A percentile compares a stretch with the other conserved stretches of the same genome.
phyloP scores from a whole-genome alignment of 2,329 filamentous ascomycete species.

The Diaporthe batatas region DNA sequence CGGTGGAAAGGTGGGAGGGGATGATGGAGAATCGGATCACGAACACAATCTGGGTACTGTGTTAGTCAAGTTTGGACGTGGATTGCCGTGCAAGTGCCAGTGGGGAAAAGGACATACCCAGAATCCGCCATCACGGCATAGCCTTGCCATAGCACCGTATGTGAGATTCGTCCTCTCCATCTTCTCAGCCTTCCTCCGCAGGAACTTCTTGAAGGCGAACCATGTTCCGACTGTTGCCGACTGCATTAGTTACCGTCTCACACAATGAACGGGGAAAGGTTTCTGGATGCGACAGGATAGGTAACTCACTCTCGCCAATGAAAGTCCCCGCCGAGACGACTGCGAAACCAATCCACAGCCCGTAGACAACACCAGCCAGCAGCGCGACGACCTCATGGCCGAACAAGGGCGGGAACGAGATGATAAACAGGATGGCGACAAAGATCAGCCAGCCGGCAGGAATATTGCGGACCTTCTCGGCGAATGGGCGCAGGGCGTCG shows the following conservation, averaged over 20 bases:
- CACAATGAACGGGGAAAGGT: no score
- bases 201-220: constrained; percentile 56
- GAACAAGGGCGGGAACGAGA: constrained; percentile 58
- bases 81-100: no score
- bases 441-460: constrained; percentile 57
- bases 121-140: constrained; percentile 58
- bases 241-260: constrained; percentile 4
- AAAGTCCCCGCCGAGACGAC: constrained; percentile 58
- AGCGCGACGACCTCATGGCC: constrained; percentile 58
- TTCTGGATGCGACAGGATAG: background rate
- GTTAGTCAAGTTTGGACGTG: constrained; percentile 3
- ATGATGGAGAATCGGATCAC: constrained; percentile 57
- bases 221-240: constrained; percentile 52
- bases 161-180: constrained; percentile 57
- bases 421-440: constrained; percentile 54
- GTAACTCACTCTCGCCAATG: constrained; percentile 53
- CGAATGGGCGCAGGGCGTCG: constrained; percentile 52
- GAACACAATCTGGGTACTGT: constrained; percentile 51
- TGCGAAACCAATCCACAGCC: constrained; percentile 56
- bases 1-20: constrained; percentile 57
- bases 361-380: constrained; percentile 57
- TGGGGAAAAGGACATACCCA: constrained; percentile 47
- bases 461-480: constrained; percentile 54
- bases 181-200: constrained; percentile 53
- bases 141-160: constrained; percentile 55